Base-by-base conservation (phyloP, 1,139 yeast genomes). In the Kodamaea suecica region DNA sequence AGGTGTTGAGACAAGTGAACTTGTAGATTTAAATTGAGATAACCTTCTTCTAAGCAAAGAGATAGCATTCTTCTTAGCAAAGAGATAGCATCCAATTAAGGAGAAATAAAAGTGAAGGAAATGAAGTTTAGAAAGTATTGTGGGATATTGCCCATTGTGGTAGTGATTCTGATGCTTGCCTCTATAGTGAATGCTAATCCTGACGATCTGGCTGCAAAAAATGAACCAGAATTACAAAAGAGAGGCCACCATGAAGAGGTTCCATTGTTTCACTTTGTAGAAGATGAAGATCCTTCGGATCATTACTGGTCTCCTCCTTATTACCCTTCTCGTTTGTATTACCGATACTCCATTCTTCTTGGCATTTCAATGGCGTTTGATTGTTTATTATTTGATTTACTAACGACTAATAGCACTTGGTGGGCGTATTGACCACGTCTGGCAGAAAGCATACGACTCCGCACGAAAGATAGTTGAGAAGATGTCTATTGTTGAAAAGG, bases 401-500 rank as follows among this genome's bases (percentile, higher is more conserved):
- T 21, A 29, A 31, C 41, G 44, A 39, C 40, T 38, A 19, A 23
- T 24, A 62, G 71, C 72, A 3, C 44, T 57, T 26, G 73, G 72
- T 3, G 76, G 76, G 6, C 52, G 74, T 35, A 45, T 69, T 9
- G 68, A 62, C 20, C 58, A 61, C 31, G 65, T 67, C 15, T 79
- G 84, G 84, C 75, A 66, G 41, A 65, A 59, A 9, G 83, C 84
- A 1, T 78, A 69, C 48, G 71, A 65, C 16, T 70, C 71, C 38
- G 84, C 84, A 2, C 59, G 76, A 37, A 72, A 66, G 37, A 55
- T 77, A 20, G 70, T 63, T 17, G 71, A 71, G 41, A 73, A 73
- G 44, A 72, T 79, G 76, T 64, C 81, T 1, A 65, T 74, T 26
- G 57, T 70, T 12, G 84, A 79, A 49, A 78, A 77, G 47, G 82